Base-by-base conservation (phyloP, 805 yeast species). In the Candida awuae region DNA sequence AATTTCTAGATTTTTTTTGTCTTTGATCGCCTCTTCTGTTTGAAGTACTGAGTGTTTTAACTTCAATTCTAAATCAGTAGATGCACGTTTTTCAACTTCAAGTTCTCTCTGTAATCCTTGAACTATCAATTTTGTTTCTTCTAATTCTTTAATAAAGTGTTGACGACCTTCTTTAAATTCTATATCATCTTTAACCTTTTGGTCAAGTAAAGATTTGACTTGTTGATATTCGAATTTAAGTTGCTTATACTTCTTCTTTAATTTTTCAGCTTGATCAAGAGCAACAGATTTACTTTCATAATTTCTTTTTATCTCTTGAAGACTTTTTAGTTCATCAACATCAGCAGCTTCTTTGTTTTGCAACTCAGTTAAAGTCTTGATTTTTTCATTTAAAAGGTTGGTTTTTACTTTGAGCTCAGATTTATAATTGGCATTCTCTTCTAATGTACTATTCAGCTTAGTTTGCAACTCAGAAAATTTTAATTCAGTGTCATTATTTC, bases 151-250 rank as follows among this genome's bases (percentile, higher is more conserved):
- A 29, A 66, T 70, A 45, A 64, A 61, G 34, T 58, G 55, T 42
- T 63, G 70, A 43, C 64, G 70, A 30, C 67, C 60, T 13, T 59
- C 65, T 16, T 61, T 65, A 43, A 68, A 67, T 25, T 59, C 59
- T 26, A 64, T 57, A 40, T 67, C 72, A 38, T 66, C 71, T n/a
- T 58, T 53, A 23, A 63, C 62, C 41, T 62, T 67, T 28, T 61
- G 61, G 35, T 69, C 69, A 27, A 70, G 51, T 8, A 71, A 47
- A 4, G 59, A 59, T 32, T 61, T 63, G 7, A 71, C 65, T 44
- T 68, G 68, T 32, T 49, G 53, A 6, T 69, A 67, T 34, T 71
- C 74, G 29, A 65, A 67, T 44, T 73, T 71, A 18, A 76, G 53
- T 34, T 62, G 63, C 37, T 55, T 59, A 39, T 55, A 63, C 42